Evolutionary conservation across 2,329 filamentous ascomycete species (phyloP).

Genomic region (Epichloe typhina): DNA sequence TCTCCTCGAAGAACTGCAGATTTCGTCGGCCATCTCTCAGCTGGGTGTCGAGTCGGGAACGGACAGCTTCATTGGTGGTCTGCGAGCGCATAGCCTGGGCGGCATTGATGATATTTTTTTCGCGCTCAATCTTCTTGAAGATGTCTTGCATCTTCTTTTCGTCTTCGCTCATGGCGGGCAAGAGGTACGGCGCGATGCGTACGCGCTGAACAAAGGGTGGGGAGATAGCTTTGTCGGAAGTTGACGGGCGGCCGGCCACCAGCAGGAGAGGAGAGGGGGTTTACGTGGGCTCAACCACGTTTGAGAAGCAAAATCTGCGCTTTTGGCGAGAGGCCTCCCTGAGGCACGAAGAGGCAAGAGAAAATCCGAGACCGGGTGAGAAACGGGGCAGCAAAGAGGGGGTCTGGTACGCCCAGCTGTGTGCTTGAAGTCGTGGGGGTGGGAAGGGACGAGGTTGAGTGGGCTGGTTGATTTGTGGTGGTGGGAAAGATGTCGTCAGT

Average conservation of each 20-base stretch:
- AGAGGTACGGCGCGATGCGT: slow-evolving; percentile 23
- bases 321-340: neutral
- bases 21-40: slow-evolving; percentile 89
- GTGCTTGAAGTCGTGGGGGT: slow-evolving; percentile 3
- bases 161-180: slow-evolving; percentile 48
- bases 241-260: neutral
- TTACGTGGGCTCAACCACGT: neutral
- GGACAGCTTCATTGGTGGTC: slow-evolving; percentile 84
- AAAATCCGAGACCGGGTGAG: neutral
- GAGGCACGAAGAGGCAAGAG: neutral
- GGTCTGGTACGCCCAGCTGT: neutral
- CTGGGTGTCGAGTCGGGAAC: slow-evolving; percentile 81
- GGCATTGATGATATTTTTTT: slow-evolving; percentile 87
- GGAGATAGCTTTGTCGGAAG: neutral
- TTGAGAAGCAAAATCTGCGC: neutral
- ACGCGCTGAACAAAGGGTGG: slow-evolving; percentile 20
- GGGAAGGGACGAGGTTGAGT: slow-evolving; percentile 8
- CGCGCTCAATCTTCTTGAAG: slow-evolving; percentile 93
- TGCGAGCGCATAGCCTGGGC: slow-evolving; percentile 92
- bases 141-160: slow-evolving; percentile 62
- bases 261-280: neutral
- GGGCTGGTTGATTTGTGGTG: slow-evolving; percentile 9
- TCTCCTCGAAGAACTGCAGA: slow-evolving; percentile 90
- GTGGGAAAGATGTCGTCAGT: slow-evolving; percentile 25
- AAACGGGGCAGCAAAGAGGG: neutral